These are phyloP conservation scores for Penicillium paneum DNA, from an alignment of 2,329 filamentous ascomycete species.

Conservation along the genomic window DNA sequence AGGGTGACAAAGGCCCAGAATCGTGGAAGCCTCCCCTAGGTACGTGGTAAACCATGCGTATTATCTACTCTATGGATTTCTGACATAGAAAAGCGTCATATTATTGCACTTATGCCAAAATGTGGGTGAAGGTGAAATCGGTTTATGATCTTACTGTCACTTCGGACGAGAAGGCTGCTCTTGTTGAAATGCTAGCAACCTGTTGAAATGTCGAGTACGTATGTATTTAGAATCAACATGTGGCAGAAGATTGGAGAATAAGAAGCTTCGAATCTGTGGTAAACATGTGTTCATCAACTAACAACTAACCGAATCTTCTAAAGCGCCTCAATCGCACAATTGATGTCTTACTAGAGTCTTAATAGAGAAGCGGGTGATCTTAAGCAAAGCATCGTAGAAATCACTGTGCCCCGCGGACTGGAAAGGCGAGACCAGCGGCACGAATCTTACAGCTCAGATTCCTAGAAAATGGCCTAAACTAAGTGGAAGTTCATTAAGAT, in stretches of 20 bases:
- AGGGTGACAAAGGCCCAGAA: constrained; percentile 72
- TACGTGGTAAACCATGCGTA: constrained; percentile 30
- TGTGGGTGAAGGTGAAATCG: constrained; percentile 76
- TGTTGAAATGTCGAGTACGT: constrained; percentile 46
- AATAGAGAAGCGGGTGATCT: neutral
- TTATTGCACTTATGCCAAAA: constrained; percentile 73
- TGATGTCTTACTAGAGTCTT: neutral
- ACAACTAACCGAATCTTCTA: neutral
- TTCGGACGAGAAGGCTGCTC: constrained; percentile 65
- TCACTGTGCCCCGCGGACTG: no score
- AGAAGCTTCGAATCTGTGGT: neutral
- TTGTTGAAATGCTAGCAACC: constrained; percentile 62
- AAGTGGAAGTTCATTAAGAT: no score
- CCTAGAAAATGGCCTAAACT: no score
- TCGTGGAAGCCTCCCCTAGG: constrained; percentile 69
- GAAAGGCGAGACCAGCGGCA: no score
- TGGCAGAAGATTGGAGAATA: neutral
- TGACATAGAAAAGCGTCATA: constrained; percentile 49
- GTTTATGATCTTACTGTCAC: constrained; percentile 68
- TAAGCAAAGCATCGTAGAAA: neutral
- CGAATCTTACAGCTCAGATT: no score
- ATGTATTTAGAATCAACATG: neutral
- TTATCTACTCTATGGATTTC: neutral
- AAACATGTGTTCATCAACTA: no score
- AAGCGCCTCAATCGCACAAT: neutral